A percentile compares a stretch with the other conserved stretches of the same genome.
phyloP scores from a whole-genome alignment of 805 yeast species.

The Priceomyces haplophilus region DNA sequence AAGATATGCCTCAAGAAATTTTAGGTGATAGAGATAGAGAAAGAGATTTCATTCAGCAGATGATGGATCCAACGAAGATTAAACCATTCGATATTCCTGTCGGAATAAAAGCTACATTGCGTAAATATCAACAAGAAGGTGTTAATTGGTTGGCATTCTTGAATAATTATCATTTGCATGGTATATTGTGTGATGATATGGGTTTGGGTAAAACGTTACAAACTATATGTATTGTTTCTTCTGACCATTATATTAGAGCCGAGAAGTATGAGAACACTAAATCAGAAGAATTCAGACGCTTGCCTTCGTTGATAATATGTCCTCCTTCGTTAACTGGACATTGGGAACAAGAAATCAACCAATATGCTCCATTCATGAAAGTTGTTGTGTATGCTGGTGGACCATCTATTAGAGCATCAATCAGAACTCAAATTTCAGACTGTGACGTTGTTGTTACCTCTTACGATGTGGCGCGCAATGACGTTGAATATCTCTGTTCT shows the following conservation, averaged over 20 bases:
- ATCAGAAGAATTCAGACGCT: conserved; percentile 61
- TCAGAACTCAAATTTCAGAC: conserved; percentile 49
- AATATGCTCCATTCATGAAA: conserved; percentile 83
- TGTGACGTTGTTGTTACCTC: conserved; percentile 92
- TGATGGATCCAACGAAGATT: conserved; percentile 95
- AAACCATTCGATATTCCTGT: conserved; percentile 87
- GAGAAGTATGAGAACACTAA: conserved; percentile 62
- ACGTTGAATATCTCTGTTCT: conserved; percentile 57
- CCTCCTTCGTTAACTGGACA: conserved; percentile 98
- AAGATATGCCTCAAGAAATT: conserved; percentile 79
- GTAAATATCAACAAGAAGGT: conserved; percentile 97
- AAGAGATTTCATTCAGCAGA: conserved; percentile 90
- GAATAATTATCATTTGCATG: conserved; percentile 92
- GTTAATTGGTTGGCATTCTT: conserved; percentile 96
- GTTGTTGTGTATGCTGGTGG: conserved; percentile 92
- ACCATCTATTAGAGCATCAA: conserved; percentile 63
- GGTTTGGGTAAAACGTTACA: conserved; percentile 97
- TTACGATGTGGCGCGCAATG: conserved; percentile 95
- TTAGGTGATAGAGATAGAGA: conserved; percentile 89
- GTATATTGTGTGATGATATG: conserved; percentile 98
- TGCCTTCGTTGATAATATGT: conserved; percentile 86
- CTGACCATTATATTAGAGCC: conserved; percentile 86
- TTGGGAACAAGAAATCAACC: conserved; percentile 94
- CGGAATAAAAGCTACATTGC: conserved; percentile 83
- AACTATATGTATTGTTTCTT: conserved; percentile 93